Evolutionary conservation across 257 asterid genomes (phyloP).

Genomic region (Nicotiana tabacum): DNA sequence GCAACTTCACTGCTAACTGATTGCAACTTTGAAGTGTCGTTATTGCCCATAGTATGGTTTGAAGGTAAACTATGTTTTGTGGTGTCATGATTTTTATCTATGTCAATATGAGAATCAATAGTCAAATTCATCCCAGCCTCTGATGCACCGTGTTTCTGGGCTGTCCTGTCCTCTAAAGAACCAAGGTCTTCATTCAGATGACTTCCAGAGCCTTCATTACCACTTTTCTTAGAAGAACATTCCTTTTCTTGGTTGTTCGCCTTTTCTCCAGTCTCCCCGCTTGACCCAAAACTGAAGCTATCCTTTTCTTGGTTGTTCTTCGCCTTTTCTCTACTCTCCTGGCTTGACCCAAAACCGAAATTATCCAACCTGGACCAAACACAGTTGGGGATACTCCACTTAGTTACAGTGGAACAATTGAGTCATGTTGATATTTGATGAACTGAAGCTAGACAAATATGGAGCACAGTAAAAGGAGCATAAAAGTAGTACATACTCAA

Average conservation of each 20-base stretch:
- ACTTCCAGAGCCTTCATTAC: slow-evolving; percentile 17
- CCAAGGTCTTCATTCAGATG: slow-evolving; percentile 30
- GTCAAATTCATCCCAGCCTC: slow-evolving; percentile 26
- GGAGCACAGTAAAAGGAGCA: neutral
- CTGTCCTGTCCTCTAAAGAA: slow-evolving; percentile 19
- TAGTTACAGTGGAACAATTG: slow-evolving; percentile 6
- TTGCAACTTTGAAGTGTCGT: slow-evolving; percentile 24
- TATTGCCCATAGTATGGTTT: slow-evolving; percentile 26
- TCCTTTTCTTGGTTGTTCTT: slow-evolving; percentile 25
- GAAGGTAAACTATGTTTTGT: slow-evolving; percentile 29
- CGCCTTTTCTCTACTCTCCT: slow-evolving; percentile 34
- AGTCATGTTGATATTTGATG: neutral
- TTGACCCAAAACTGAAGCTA: slow-evolving; percentile 8
- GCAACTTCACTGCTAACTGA: slow-evolving; percentile 28
- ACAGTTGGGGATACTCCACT: slow-evolving; percentile 13
- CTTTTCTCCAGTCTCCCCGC: neutral
- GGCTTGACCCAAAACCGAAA: slow-evolving; percentile 47
- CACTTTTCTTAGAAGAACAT: slow-evolving; percentile 25
- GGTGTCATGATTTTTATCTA: slow-evolving; percentile 27
- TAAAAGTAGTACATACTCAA: slow-evolving; percentile 49
- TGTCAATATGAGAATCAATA: slow-evolving; percentile 33
- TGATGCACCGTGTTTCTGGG: slow-evolving; percentile 29
- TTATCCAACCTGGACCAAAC: slow-evolving; percentile 47
- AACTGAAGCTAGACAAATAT: neutral
- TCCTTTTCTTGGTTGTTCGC: slow-evolving; percentile 34